Evolutionary conservation across 176 grass and related monocot genomes (phyloP).

Genomic region (Zea mays): DNA sequence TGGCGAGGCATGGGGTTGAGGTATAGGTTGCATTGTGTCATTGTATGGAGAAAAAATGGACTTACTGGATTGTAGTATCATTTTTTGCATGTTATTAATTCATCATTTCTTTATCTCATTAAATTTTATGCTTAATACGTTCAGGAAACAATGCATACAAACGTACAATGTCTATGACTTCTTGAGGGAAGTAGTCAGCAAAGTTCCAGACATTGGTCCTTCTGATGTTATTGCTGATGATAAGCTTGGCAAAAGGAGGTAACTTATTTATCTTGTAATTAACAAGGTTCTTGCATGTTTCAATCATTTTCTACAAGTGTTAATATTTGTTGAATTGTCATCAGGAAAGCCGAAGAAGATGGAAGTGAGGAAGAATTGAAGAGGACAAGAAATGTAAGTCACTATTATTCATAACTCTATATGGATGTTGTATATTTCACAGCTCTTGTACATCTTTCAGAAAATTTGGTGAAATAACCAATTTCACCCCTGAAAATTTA

Average conservation of each 20-base stretch:
- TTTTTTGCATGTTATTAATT: constrained; percentile 11
- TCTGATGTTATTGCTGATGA: constrained; percentile 69
- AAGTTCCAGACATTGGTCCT: constrained; percentile 79
- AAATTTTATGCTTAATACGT: constrained; percentile 29
- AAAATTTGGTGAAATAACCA: not conserved
- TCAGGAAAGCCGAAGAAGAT: constrained; percentile 65
- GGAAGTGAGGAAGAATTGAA: constrained; percentile 53
- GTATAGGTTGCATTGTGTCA: constrained; percentile 10
- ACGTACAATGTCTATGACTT: constrained; percentile 91
- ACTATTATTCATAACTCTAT: not conserved
- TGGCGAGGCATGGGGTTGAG: not conserved
- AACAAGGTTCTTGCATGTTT: constrained; percentile 23
- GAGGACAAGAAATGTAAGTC: constrained; percentile 55
- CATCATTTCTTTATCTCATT: constrained; percentile 13
- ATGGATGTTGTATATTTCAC: constrained; percentile 14
- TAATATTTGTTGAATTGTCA: constrained; percentile 17
- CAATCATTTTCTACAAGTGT: not conserved
- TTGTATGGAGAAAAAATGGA: not conserved
- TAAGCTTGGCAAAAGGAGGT: constrained; percentile 58
- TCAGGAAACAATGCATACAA: constrained; percentile 91
- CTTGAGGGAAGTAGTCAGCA: constrained; percentile 80
- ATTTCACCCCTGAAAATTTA: not conserved
- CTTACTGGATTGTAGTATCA: not conserved
- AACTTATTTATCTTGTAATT: constrained; percentile 9
- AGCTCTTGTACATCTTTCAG: not conserved